Base-by-base conservation (phyloP, 1,284 basidiomycete genomes). In the Lignosus rhinocerotis region DNA sequence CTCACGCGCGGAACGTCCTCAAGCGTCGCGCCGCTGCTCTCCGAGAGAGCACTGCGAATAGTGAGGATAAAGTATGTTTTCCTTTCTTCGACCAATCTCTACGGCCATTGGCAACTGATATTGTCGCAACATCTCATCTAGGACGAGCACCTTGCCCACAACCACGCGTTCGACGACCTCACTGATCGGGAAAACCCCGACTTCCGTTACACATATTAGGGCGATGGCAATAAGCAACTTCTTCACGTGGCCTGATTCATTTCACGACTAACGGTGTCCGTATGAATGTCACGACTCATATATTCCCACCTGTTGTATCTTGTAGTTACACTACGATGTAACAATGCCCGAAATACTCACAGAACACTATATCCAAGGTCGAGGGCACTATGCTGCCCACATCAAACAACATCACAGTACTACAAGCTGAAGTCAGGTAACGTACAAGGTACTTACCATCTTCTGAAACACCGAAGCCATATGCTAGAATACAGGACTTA, bases 141-240 rank as follows among this genome's bases (percentile, higher is more conserved):
- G 71, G 70, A 72, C 31, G 76, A 77, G 58, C 66, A 75, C 32
- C 69, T 79, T 48, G 65, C 66, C 6, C 78, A 80, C 65, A 72
- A 67, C 48, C 76, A 76, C 56, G 80, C 80, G 1, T 81, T 81
- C 57, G 77, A 78, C 56, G 80, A 81, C 61, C 68, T 81, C 12
- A 82, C 79, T 14, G 80, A 81, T 60, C 66, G 66, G 53, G 77
- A 82, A 62, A 81, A 81, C 63, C 75, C 77, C 52, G 79, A 81
- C 60, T 82, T 58, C 51, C 56, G 56, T 14, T 58, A 58, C 19
- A 58, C 51, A 78, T 79, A 67, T 47, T 58, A 51, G 38, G 39
- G 8, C 5, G 6, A 4, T 21, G n/a, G n/a, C n/a, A 14, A 2
- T 4, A 10, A 2, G 25, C 17, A 7, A n/a, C 6, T 5, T 3